A percentile compares a stretch with the other conserved stretches of the same genome.
phyloP scores from a whole-genome alignment of 2,329 filamentous ascomycete genomes.

The Venturia effusa region DNA sequence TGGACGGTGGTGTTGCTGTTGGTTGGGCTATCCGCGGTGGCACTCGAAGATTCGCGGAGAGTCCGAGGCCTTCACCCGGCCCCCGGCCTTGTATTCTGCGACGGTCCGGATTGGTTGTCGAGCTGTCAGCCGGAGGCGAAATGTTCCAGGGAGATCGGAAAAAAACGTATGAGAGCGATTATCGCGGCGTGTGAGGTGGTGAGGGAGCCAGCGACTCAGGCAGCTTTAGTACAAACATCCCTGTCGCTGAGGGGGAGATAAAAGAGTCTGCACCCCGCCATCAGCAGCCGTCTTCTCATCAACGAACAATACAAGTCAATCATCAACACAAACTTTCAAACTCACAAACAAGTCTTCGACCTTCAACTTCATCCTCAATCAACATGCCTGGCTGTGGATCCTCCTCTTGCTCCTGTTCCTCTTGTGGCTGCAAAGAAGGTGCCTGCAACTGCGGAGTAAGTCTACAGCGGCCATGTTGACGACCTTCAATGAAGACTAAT shows the following conservation, averaged over 20 bases:
- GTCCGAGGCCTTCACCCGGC: neutral
- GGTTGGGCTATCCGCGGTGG: neutral
- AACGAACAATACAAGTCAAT: neutral
- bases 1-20: neutral
- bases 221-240: neutral
- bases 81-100: neutral
- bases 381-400: constrained; percentile 27
- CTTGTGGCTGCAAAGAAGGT: constrained; percentile 23
- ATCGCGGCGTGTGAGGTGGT: neutral
- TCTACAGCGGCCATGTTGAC: too few species aligned
- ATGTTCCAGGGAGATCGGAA: neutral
- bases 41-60: neutral
- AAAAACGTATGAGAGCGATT: constrained; percentile 2
- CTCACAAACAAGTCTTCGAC: constrained; percentile 6
- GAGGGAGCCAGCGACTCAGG: neutral
- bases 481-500: neutral
- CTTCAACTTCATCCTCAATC: constrained; percentile 8
- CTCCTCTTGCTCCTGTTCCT: constrained; percentile 24
- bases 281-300: neutral
- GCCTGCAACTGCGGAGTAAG: constrained; percentile 21
- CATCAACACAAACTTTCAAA: neutral
- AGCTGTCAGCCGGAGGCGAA: neutral
- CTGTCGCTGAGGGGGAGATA: neutral
- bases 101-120: neutral
- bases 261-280: constrained; percentile 1